Percentiles rank a stretch among this genome's conserved stretches.
Evolutionary conservation across 169 alveolate species (phyloP).

Genomic region (Babesia gibsoni): DNA sequence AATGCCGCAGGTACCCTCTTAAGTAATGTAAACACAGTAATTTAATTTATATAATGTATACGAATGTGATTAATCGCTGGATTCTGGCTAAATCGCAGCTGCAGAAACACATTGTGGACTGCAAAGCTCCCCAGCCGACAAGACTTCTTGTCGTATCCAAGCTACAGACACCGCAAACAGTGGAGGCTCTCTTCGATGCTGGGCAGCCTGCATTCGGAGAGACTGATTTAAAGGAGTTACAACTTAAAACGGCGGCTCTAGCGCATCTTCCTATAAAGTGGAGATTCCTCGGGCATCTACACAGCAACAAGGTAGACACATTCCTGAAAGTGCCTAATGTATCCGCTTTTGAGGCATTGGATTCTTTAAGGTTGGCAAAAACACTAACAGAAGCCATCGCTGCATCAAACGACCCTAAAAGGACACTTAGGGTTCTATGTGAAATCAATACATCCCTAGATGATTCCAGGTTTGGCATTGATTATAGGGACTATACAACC

Average conservation of each 20-base stretch:
- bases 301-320: slow-evolving; percentile 87
- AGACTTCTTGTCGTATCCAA: slow-evolving; percentile 17
- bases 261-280: slow-evolving; percentile 86
- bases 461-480: slow-evolving; percentile 83
- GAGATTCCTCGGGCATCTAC: slow-evolving; percentile 94
- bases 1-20: slow-evolving; percentile 6
- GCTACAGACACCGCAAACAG: not conserved
- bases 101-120: not conserved
- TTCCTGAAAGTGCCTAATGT: slow-evolving; percentile 80
- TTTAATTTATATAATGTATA: not conserved
- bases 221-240: slow-evolving; percentile 88
- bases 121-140: not conserved
- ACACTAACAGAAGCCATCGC: slow-evolving; percentile 29
- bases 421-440: slow-evolving; percentile 62
- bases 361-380: slow-evolving; percentile 84
- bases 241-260: slow-evolving; percentile 79
- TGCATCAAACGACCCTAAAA: slow-evolving; percentile 6
- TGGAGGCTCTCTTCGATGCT: not conserved
- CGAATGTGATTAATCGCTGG: not conserved
- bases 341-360: slow-evolving; percentile 86
- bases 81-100: not conserved
- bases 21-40: not conserved
- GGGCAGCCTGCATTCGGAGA: slow-evolving; percentile 86
- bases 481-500: slow-evolving; percentile 58
- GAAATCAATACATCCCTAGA: slow-evolving; percentile 88